Percentiles rank a stretch among this genome's conserved stretches.
Conservation (phyloP, 345 rosid genomes). For the Aegle marmelos region DNA sequence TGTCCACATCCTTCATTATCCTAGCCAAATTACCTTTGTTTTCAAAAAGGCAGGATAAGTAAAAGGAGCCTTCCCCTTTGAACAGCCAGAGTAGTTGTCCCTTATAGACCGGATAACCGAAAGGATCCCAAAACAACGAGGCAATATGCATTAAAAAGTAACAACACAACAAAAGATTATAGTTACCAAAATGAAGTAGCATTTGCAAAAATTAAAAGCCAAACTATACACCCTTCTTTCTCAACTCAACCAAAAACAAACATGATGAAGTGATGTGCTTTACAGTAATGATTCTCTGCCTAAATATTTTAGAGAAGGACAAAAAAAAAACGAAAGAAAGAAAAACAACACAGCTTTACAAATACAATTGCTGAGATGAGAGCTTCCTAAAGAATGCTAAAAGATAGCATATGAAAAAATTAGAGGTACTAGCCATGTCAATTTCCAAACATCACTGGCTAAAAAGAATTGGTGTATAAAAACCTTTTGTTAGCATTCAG, state of each 20-base stretch:
- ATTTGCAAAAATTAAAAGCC: not conserved
- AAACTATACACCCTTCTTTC: not conserved
- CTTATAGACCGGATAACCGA: no score
- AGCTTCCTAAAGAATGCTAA: not conserved
- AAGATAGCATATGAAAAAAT: not conserved
- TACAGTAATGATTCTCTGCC: not conserved
- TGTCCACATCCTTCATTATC: no score
- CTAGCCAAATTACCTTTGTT: no score
- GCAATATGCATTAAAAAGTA: not conserved
- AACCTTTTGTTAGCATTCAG: slow-evolving; percentile 18
- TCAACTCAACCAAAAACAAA: not conserved
- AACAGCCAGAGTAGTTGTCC: no score
- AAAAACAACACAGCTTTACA: slow-evolving; percentile 4
- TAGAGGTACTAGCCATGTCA: not conserved
- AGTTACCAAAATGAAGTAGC: not conserved
- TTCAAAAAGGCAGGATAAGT: no score
- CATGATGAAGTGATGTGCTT: not conserved
- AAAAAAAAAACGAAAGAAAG: no score
- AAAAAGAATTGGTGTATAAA: slow-evolving; percentile 11
- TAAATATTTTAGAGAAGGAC: not conserved
- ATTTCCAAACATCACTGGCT: not conserved
- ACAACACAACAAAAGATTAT: not conserved
- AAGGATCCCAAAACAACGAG: no score
- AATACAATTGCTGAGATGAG: not conserved
- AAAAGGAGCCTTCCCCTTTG: no score